A percentile compares a stretch with the other conserved stretches of the same genome.
These are phyloP conservation scores for Miscanthus sacchariflorus DNA, from an alignment of 202 grass and related monocot species.

Conservation along the genomic window DNA sequence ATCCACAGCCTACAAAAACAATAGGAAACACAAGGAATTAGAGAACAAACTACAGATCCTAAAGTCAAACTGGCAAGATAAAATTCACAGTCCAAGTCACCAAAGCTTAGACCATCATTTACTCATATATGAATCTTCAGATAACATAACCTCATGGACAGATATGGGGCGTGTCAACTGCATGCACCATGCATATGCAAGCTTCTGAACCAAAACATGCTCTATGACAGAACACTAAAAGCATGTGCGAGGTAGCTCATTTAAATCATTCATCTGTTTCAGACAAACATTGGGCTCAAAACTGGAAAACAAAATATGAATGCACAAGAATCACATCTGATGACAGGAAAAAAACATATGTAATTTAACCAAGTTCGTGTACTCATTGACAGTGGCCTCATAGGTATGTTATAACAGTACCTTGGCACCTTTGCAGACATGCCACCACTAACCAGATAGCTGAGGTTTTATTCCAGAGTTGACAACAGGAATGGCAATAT, in stretches of 20 bases:
- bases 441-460: too few relatives aligned
- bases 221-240: background rate
- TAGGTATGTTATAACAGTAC: too few relatives aligned
- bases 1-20: too few relatives aligned
- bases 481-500: too few relatives aligned
- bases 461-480: too few relatives aligned
- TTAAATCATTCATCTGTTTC: background rate
- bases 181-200: background rate
- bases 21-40: too few relatives aligned
- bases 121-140: background rate
- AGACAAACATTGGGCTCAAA: background rate
- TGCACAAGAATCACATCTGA: background rate
- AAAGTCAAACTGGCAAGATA: conserved; percentile 1
- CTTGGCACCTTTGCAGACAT: too few relatives aligned
- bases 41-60: background rate
- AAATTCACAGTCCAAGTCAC: background rate
- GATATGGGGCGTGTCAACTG: background rate
- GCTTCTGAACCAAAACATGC: background rate
- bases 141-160: background rate
- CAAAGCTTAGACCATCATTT: background rate
- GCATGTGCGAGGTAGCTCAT: background rate
- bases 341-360: background rate
- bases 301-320: conserved; percentile 20
- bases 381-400: too few relatives aligned
- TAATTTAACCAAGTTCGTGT: background rate